phyloP scores from a whole-genome alignment of 208 protist species.

The Acanthamoeba culbertsoni region DNA sequence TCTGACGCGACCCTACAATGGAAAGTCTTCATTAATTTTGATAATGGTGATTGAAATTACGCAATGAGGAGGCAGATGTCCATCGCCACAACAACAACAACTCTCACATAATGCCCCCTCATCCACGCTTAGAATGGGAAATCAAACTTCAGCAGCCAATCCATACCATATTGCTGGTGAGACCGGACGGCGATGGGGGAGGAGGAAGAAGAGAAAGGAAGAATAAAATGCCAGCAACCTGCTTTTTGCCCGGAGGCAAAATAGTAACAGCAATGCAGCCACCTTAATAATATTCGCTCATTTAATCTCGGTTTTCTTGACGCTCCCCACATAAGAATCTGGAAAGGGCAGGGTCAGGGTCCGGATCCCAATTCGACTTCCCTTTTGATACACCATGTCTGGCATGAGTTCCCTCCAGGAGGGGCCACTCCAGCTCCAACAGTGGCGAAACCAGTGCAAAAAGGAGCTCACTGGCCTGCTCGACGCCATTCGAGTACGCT shows the following conservation, averaged over 20 bases:
- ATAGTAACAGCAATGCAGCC: not conserved
- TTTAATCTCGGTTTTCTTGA: not conserved
- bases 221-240: not conserved
- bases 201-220: constrained; percentile 32
- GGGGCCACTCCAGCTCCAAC: constrained; percentile 12
- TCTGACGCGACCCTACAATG: constrained; percentile 96
- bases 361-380: too few relatives aligned
- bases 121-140: too few relatives aligned
- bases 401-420: not conserved
- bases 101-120: too few relatives aligned
- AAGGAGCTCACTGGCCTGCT: not conserved
- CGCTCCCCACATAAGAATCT: not conserved
- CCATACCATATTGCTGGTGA: constrained; percentile 5
- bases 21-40: too few relatives aligned
- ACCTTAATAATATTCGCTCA: not conserved
- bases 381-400: not conserved
- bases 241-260: not conserved
- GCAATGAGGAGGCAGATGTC: constrained; percentile 98
- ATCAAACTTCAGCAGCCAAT: too few relatives aligned
- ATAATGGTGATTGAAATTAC: too few relatives aligned
- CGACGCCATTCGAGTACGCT: constrained; percentile 7
- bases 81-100: too few relatives aligned
- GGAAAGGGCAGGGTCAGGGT: too few relatives aligned
- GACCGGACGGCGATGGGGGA: not conserved
- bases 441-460: constrained; percentile 6